Evolutionary conservation across 495 filamentous ascomycete genomes (phyloP).

Genomic region (Penicillium cinerascens): DNA sequence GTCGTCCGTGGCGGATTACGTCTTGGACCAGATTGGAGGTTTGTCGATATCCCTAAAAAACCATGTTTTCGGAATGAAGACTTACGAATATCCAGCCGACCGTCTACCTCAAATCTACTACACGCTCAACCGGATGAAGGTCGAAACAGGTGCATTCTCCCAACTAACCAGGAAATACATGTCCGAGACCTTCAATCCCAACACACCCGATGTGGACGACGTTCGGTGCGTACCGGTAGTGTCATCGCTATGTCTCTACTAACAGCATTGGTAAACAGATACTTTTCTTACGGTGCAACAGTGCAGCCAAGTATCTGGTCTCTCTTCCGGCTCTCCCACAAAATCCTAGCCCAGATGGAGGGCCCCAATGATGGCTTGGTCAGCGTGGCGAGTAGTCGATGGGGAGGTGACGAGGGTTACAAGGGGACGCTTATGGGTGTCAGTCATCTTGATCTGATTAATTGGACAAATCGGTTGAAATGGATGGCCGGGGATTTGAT

Average conservation of each 20-base stretch:
- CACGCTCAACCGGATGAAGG: slow-evolving; percentile 58
- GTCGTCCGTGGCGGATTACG: slow-evolving; percentile 79
- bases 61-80: background rate
- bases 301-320: slow-evolving; percentile 64
- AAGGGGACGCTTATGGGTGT: slow-evolving; percentile 86
- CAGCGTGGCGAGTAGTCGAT: slow-evolving; percentile 76
- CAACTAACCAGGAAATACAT: slow-evolving; percentile 85
- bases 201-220: slow-evolving; percentile 65
- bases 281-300: slow-evolving; percentile 88
- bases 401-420: slow-evolving; percentile 69
- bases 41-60: background rate
- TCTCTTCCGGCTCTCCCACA: slow-evolving; percentile 69
- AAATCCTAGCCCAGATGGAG: slow-evolving; percentile 64
- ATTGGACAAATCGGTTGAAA: slow-evolving; percentile 85
- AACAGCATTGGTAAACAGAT: slow-evolving; percentile 39
- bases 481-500: slow-evolving; percentile 66
- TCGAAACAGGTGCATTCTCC: slow-evolving; percentile 78
- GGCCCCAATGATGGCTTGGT: slow-evolving; percentile 93
- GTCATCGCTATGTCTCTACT: background rate
- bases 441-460: slow-evolving; percentile 90
- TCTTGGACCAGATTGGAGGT: slow-evolving; percentile 66
- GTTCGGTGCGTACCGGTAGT: slow-evolving; percentile 49
- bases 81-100: slow-evolving; percentile 26
- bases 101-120: slow-evolving; percentile 68
- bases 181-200: slow-evolving; percentile 75